These are phyloP conservation scores for Nemania diffusa DNA, from an alignment of 2,329 filamentous ascomycete species.

Conservation along the genomic window DNA sequence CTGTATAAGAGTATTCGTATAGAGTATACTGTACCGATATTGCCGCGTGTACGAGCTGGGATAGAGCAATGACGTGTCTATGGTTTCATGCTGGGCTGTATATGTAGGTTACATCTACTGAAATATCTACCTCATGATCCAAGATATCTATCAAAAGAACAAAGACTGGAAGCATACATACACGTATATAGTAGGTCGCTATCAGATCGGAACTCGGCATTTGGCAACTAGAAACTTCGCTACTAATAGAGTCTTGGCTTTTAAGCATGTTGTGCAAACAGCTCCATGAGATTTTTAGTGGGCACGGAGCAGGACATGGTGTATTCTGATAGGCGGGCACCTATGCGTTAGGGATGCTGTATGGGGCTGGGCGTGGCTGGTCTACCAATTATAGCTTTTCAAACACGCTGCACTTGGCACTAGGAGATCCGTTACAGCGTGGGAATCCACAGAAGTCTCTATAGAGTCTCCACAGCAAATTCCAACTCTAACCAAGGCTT, in stretches of 20 bases:
- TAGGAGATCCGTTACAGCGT: neutral
- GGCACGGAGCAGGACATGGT: conserved; percentile 3
- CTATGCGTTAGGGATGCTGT: neutral
- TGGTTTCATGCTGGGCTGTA: neutral
- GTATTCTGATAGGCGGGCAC: neutral
- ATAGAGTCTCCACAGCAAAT: too few relatives aligned
- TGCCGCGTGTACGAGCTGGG: conserved; percentile 2
- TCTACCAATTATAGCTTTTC: conserved; percentile 17
- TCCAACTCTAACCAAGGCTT: neutral
- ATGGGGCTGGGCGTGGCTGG: conserved; percentile 7
- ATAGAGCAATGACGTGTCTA: conserved; percentile 14
- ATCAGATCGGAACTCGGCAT: conserved; percentile 21
- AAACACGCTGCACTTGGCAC: neutral
- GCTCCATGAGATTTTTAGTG: conserved; percentile 14
- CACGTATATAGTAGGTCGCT: neutral
- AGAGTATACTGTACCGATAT: neutral
- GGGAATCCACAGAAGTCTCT: too few relatives aligned
- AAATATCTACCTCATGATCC: neutral
- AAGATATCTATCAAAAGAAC: neutral
- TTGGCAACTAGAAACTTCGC: neutral
- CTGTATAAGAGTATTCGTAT: too few relatives aligned
- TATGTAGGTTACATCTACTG: neutral
- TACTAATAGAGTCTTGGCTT: conserved; percentile 9
- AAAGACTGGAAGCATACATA: neutral
- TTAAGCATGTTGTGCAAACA: neutral